Base-by-base conservation (phyloP, 192 early-diverging fungal genomes). In the Coemansia sp. region DNA sequence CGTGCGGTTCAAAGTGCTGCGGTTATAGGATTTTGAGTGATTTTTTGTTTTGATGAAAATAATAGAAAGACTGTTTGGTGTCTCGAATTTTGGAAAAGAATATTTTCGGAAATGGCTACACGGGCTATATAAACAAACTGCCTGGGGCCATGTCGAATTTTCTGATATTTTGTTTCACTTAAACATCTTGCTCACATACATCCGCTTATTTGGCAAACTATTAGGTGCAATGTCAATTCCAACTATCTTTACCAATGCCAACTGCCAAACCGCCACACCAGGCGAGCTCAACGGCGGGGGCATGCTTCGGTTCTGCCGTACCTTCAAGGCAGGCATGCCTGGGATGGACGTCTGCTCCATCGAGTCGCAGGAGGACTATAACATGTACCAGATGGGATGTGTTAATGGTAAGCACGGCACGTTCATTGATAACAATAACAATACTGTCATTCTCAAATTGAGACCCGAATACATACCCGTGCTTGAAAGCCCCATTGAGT, bases 341-440 rank as follows among this genome's bases (percentile, higher is more conserved):
- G n/a, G 3, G 9, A 20, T 9, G 17, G 39, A 41, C n/a, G n/a
- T 20, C 3, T 41, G 39, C 39, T 15, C 17, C 18, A 41, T 41
- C 19, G 10, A 20, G 5, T 20, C 39, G 9, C 39, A 41, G 39
- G 39, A 41, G 20, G 39, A 41, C 39, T 41, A 41, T 9, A 15
- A 41, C 20, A 18, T 18, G 17, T 41, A 41, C 18, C 39, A 41
- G n/a, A 15, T 41, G 9, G 39, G 39, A 3, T 41, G 39, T 22
- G 20, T 41, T 9, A 41, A 41, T 9, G 17, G 20, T 9, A 11
- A 18, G n/a, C 20, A 41, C 9, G 39, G 39, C 4, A 20, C 39
- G 11, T 41, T 41, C 18, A 41, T 41, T 20, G 39, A 41, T 20
- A 41, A 41, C n/a, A 41, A 41, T 20, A 41, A 41, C 20, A 41